These are phyloP conservation scores for Saccharomycopsis synnaedendra DNA, from an alignment of 805 yeast species.

Conservation along the genomic window DNA sequence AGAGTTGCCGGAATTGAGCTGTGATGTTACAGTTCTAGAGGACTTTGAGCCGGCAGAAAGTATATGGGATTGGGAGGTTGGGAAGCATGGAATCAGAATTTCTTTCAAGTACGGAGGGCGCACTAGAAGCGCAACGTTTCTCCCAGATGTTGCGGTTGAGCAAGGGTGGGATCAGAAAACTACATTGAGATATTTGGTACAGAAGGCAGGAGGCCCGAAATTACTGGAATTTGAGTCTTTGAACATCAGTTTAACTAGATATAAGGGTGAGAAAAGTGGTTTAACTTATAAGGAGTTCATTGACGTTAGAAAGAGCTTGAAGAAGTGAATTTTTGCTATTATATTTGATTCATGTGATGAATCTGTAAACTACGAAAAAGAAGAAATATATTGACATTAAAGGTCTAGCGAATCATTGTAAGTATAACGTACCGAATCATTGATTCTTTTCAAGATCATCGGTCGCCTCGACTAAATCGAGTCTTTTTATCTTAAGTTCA, in stretches of 20 bases:
- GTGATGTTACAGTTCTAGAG: slow-evolving; percentile 49
- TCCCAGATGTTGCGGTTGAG: slow-evolving; percentile 85
- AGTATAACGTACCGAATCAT: background rate
- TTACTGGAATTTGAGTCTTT: background rate
- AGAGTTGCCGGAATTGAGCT: slow-evolving; percentile 43
- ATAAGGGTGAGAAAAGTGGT: slow-evolving; percentile 15
- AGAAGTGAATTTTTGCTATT: background rate
- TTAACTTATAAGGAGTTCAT: slow-evolving; percentile 14
- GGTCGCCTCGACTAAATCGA: no score
- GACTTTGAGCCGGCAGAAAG: slow-evolving; percentile 42
- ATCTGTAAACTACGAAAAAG: background rate
- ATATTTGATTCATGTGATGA: background rate
- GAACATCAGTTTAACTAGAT: slow-evolving; percentile 13
- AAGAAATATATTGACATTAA: background rate
- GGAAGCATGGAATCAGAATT: slow-evolving; percentile 70
- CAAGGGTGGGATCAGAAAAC: slow-evolving; percentile 71
- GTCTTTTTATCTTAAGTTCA: background rate
- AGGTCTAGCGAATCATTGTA: background rate
- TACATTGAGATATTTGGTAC: slow-evolving; percentile 59
- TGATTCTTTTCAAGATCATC: no score
- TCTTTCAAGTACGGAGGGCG: slow-evolving; percentile 31
- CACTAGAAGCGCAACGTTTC: slow-evolving; percentile 60
- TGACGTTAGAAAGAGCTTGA: background rate
- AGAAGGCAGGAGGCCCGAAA: slow-evolving; percentile 49
- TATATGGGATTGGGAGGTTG: slow-evolving; percentile 68